These are phyloP conservation scores for Colletotrichum abscissum DNA, from an alignment of 2,329 filamentous ascomycete species.

Conservation along the genomic window DNA sequence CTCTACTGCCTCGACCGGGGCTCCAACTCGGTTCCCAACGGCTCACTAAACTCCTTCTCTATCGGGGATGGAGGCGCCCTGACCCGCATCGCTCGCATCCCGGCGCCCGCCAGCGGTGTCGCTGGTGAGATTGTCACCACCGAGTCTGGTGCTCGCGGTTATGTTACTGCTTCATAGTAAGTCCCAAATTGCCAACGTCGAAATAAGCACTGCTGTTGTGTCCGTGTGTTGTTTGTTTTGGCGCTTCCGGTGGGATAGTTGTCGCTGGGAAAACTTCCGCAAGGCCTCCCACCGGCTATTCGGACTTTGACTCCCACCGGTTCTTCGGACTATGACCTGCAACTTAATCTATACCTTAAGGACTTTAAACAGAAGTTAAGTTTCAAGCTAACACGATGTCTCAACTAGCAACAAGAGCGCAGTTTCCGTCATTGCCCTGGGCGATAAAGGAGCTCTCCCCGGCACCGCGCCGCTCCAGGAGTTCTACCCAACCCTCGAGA, in stretches of 20 bases:
- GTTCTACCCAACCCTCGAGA: constrained; percentile 36
- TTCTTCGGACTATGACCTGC: no score
- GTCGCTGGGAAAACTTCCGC: no score
- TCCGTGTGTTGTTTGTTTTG: no score
- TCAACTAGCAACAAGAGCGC: constrained; percentile 34
- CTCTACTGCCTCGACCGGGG: constrained; percentile 35
- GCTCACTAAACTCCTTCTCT: constrained; percentile 36
- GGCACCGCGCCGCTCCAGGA: constrained; percentile 35
- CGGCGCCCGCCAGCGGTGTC: constrained; percentile 35
- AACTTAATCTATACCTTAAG: no score
- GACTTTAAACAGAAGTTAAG: neutral
- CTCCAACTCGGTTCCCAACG: constrained; percentile 16
- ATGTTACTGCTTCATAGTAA: constrained; percentile 37
- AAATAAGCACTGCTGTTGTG: no score
- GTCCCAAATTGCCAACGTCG: constrained; percentile 2
- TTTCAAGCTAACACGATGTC: constrained; percentile 9
- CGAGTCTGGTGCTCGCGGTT: constrained; percentile 34
- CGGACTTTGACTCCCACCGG: no score
- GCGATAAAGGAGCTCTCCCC: constrained; percentile 35
- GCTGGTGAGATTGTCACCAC: constrained; percentile 37
- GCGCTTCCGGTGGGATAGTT: neutral
- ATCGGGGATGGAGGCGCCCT: constrained; percentile 31
- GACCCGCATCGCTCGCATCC: constrained; percentile 35
- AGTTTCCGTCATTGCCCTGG: constrained; percentile 29
- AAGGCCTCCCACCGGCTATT: no score